Evolutionary conservation across 768 basidiomycete species (phyloP).

Genomic region (Peribolospora kevripleyi): DNA sequence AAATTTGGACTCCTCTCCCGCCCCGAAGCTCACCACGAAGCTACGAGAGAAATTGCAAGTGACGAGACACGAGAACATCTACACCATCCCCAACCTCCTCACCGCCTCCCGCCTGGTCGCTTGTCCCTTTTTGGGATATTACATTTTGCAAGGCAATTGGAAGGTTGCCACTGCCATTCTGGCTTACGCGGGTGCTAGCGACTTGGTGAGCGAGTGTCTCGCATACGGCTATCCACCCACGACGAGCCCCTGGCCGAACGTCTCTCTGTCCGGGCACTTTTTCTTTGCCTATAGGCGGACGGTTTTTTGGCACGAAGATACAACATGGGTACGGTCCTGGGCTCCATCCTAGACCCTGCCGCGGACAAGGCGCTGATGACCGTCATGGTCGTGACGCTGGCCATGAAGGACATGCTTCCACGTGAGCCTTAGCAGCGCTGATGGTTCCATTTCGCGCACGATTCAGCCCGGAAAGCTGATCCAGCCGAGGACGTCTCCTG

Average conservation of each 20-base stretch:
- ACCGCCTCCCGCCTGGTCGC: slow-evolving; percentile 67
- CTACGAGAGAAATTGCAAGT: background rate
- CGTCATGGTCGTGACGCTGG: slow-evolving; percentile 63
- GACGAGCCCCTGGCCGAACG: background rate
- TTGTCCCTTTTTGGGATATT: slow-evolving; percentile 79
- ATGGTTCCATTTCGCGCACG: background rate
- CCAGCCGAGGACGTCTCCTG: background rate
- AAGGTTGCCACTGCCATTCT: slow-evolving; percentile 56
- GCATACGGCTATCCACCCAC: background rate
- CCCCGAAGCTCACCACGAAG: too few relatives aligned
- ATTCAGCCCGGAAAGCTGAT: background rate
- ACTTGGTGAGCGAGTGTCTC: slow-evolving; percentile 38
- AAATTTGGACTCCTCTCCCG: too few relatives aligned
- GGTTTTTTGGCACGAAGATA: slow-evolving; percentile 70
- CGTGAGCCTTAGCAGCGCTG: slow-evolving; percentile 25
- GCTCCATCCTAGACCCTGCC: slow-evolving; percentile 84
- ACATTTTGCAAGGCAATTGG: slow-evolving; percentile 59
- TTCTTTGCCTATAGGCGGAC: slow-evolving; percentile 37
- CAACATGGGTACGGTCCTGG: slow-evolving; percentile 73
- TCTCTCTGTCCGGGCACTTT: background rate
- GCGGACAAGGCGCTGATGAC: slow-evolving; percentile 94
- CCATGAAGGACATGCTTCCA: slow-evolving; percentile 61
- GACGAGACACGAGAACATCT: slow-evolving; percentile 48
- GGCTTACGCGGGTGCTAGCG: slow-evolving; percentile 75
- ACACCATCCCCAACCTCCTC: slow-evolving; percentile 76